A percentile compares a stretch with the other conserved stretches of the same genome.
Evolutionary conservation across 1,284 basidiomycete genomes (phyloP).

Genomic region (Ganoderma multipileum): DNA sequence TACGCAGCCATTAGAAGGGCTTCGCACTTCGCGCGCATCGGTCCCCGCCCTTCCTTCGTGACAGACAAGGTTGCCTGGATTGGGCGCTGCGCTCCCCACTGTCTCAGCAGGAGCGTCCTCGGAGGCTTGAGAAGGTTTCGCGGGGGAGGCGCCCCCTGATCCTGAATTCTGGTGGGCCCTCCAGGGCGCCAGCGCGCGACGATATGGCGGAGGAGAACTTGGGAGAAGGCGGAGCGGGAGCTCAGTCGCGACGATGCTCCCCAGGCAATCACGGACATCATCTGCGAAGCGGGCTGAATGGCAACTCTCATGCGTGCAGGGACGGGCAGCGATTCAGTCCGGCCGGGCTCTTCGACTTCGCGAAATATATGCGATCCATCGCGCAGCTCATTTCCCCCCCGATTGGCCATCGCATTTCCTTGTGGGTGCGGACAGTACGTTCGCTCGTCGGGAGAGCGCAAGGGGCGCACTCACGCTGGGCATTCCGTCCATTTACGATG

Average conservation of each 20-base stretch:
- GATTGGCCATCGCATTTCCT: slow-evolving; percentile 9
- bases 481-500: not conserved
- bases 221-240: slow-evolving; percentile 1
- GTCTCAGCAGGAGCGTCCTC: slow-evolving; percentile 1
- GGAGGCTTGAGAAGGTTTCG: slow-evolving; percentile 7
- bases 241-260: not conserved
- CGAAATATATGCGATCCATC: not conserved
- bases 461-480: not conserved
- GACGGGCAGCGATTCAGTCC: not conserved
- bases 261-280: slow-evolving; percentile 21
- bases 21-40: slow-evolving; percentile 1
- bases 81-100: slow-evolving; percentile 13
- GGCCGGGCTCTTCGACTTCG: not conserved
- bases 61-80: slow-evolving; percentile 29
- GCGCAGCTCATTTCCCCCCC: slow-evolving; percentile 7
- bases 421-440: not conserved
- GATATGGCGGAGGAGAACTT: not conserved
- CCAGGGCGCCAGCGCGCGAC: slow-evolving; percentile 1
- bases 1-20: slow-evolving; percentile 12
- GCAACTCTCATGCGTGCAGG: slow-evolving; percentile 11
- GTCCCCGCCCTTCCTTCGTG: slow-evolving; percentile 8
- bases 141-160: slow-evolving; percentile 11
- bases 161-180: not conserved
- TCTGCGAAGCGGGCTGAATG: slow-evolving; percentile 13
- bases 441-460: not conserved